phyloP scores from a whole-genome alignment of 805 yeast genomes.

The Lachancea nothofagi region DNA sequence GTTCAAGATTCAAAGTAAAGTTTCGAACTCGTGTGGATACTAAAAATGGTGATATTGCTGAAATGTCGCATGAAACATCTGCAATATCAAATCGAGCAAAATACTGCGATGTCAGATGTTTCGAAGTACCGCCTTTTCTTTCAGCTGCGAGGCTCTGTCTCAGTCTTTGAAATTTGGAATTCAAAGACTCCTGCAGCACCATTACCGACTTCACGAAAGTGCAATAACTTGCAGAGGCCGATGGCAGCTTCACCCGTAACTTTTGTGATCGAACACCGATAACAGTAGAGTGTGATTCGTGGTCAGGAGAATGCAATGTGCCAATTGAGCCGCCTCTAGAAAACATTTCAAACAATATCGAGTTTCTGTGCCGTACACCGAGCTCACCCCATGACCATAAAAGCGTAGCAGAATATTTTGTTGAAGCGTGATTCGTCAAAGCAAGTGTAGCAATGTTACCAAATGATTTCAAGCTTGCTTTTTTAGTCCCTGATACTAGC shows the following conservation, averaged over 20 bases:
- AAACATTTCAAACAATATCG: slow-evolving; percentile 3
- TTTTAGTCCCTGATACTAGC: not conserved
- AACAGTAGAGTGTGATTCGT: not conserved
- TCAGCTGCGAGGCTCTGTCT: too few species aligned
- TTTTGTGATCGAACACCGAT: slow-evolving; percentile 1
- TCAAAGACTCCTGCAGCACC: not conserved
- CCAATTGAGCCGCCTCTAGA: slow-evolving; percentile 4
- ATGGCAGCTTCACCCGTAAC: slow-evolving; percentile 2
- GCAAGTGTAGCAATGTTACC: slow-evolving; percentile 1
- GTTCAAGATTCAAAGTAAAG: not conserved
- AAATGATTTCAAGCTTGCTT: slow-evolving; percentile 2
- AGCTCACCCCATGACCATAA: slow-evolving; percentile 6
- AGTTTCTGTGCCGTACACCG: slow-evolving; percentile 2
- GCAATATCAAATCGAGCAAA: not conserved
- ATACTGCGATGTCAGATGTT: not conserved
- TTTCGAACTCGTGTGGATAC: not conserved
- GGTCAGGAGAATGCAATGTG: not conserved
- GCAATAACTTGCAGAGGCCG: not conserved
- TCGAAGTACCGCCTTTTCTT: not conserved
- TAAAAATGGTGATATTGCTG: slow-evolving; percentile 2
- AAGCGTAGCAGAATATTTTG: not conserved
- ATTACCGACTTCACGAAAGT: slow-evolving; percentile 1
- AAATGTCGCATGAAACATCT: slow-evolving; percentile 5
- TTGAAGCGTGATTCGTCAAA: not conserved
- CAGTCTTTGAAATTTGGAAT: not conserved